Base-by-base conservation (phyloP, 192 early-diverging fungal species). In the Coemansia sp. region DNA sequence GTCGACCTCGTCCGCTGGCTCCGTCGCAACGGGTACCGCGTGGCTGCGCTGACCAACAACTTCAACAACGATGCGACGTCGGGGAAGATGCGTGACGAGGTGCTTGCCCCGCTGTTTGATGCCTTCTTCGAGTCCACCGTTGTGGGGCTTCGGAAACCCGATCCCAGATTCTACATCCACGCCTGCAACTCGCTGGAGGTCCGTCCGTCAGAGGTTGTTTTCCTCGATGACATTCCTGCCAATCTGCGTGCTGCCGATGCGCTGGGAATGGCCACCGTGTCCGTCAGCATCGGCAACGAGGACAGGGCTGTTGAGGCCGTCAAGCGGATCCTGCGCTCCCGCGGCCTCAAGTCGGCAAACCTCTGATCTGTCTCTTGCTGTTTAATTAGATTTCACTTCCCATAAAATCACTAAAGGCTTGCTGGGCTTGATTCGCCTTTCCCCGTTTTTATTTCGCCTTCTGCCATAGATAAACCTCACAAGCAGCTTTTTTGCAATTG, bases 1-100 rank as follows among this genome's bases (percentile, higher is more conserved):
- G 72, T 83, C 2, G 76, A 73, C 8, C 64, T 75, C 7, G 61
- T 83, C 22, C 62, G 64, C 14, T 62, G 65, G 76, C 72, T 83
- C 43, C 54, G 77, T 63, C 69, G 69, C 16, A 71, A 71, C 16
- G 89, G 87, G 17, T 91, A 86, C 70, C 89, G 77, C 37, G 75
- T 93, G 7, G 92, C 87, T 0, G 94, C 94, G 17, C 79, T 95
- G 74, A 94, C 94, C 4, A 95, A 95, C 69, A 94, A 94, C 78
- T 95, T 91, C 48, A 82, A 77, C 64, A 73, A 76, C 32, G 55
- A 72, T 38, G 57, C 49, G 0, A 69, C 61, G 7, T 57, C 79
- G 1, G 70, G 68, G 10, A 61, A 46, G 54, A 60, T 54, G 48
- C 62, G 84, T 45, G 44, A 48, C 51, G 50, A 51, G 50, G 32